Percentiles rank a stretch among this genome's conserved stretches.
Evolutionary conservation across 257 asterid species (phyloP).

Genomic region (Pogostemon cablin): DNA sequence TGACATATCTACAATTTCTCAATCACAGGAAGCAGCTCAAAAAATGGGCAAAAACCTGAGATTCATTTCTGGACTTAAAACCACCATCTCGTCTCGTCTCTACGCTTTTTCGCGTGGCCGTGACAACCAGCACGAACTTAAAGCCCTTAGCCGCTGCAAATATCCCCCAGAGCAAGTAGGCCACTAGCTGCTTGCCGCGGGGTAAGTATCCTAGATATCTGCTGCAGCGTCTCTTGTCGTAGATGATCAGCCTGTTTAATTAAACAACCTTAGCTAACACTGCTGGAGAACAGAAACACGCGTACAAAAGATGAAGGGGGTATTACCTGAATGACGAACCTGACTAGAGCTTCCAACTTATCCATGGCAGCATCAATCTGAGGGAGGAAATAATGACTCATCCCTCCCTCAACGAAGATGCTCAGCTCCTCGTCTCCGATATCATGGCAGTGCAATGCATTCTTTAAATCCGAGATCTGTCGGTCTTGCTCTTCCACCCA

Average conservation of each 20-base stretch:
- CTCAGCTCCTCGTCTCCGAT: slow-evolving; percentile 58
- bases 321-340: slow-evolving; percentile 82
- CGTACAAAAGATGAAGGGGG: no score
- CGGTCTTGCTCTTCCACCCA: slow-evolving; percentile 84
- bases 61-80: neutral
- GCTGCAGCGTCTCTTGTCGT: slow-evolving; percentile 53
- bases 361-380: slow-evolving; percentile 71
- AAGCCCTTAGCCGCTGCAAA: slow-evolving; percentile 48
- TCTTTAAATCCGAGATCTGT: slow-evolving; percentile 55
- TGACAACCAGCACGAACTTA: slow-evolving; percentile 52
- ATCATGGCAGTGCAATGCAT: slow-evolving; percentile 54
- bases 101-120: slow-evolving; percentile 35
- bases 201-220: slow-evolving; percentile 46
- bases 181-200: slow-evolving; percentile 51
- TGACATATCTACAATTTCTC: slow-evolving; percentile 42
- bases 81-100: neutral
- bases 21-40: slow-evolving; percentile 40
- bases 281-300: no score
- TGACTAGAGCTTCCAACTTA: slow-evolving; percentile 64
- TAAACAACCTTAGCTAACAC: neutral
- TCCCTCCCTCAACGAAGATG: slow-evolving; percentile 55
- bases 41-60: slow-evolving; percentile 25
- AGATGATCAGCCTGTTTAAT: slow-evolving; percentile 56
- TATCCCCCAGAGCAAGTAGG: slow-evolving; percentile 59
- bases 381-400: slow-evolving; percentile 68